Conservation (phyloP, 352 stramenopile genomes). For the Phytopythium litorale region DNA sequence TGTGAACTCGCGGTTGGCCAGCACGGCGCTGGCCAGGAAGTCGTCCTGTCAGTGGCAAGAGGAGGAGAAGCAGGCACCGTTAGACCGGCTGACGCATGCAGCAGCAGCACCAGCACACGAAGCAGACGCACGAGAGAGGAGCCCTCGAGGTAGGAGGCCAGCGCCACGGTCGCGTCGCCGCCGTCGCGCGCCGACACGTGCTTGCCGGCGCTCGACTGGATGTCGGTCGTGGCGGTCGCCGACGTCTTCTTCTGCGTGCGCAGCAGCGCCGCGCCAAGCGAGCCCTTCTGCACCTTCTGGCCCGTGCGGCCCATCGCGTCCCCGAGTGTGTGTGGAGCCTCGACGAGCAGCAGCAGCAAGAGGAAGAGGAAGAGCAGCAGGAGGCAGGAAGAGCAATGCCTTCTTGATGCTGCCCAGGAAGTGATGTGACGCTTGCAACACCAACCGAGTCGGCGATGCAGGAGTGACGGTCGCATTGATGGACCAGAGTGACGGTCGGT, state of each 20-base stretch:
- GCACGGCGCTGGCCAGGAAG: conserved; percentile 89
- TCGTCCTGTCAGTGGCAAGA: conserved; percentile 60
- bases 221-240: conserved; percentile 57
- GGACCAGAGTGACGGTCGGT: not conserved
- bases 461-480: conserved; percentile 1
- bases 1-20: conserved; percentile 91
- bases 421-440: not conserved
- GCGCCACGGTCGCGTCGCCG: conserved; percentile 70
- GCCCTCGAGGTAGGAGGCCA: conserved; percentile 84
- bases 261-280: conserved; percentile 70
- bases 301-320: conserved; percentile 64
- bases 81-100: too few species aligned
- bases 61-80: too few species aligned
- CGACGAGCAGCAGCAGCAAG: too few species aligned
- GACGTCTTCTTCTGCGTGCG: conserved; percentile 77
- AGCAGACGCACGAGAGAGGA: conserved; percentile 55
- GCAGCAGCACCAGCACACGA: not conserved
- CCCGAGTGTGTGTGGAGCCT: too few species aligned
- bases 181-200: conserved; percentile 81
- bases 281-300: conserved; percentile 68
- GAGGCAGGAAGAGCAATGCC: not conserved
- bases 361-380: not conserved
- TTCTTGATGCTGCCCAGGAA: too few species aligned
- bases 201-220: conserved; percentile 79
- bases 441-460: not conserved